phyloP scores from a whole-genome alignment of 768 basidiomycete species.

The Auricularia cornea region DNA sequence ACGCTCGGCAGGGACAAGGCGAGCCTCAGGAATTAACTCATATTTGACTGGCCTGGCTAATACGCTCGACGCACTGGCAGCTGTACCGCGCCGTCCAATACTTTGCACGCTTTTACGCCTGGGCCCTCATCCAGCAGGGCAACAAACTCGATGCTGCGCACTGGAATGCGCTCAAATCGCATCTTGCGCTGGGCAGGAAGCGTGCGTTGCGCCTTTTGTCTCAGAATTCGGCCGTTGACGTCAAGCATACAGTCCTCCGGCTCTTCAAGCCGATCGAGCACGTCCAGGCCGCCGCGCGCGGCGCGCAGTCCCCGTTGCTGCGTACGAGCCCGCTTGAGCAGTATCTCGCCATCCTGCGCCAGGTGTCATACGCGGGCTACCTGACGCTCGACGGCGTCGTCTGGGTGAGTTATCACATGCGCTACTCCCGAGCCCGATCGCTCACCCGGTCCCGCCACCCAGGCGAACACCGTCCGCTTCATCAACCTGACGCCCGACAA shows the following conservation, averaged over 20 bases:
- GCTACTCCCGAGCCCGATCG: background rate
- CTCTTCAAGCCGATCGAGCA: constrained; percentile 93
- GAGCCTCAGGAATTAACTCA: constrained; percentile 7
- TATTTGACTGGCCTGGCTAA: constrained; percentile 5
- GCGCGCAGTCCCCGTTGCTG: constrained; percentile 40
- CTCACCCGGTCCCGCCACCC: constrained; percentile 4
- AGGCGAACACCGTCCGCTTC: constrained; percentile 65
- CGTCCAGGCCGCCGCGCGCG: constrained; percentile 79
- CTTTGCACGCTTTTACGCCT: constrained; percentile 80
- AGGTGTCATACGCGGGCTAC: constrained; percentile 85
- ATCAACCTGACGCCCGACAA: constrained; percentile 52
- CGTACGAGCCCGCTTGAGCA: constrained; percentile 51
- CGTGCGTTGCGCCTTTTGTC: constrained; percentile 41
- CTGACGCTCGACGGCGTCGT: constrained; percentile 72
- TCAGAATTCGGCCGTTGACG: background rate
- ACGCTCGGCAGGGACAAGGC: constrained; percentile 92
- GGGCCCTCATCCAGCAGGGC: constrained; percentile 65
- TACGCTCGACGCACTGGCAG: constrained; percentile 29
- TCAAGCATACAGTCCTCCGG: constrained; percentile 59
- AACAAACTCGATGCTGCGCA: constrained; percentile 61
- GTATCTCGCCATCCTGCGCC: constrained; percentile 69
- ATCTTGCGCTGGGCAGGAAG: constrained; percentile 80
- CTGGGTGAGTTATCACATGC: constrained; percentile 53
- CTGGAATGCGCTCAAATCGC: constrained; percentile 79
- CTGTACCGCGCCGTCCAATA: constrained; percentile 88